Percentiles rank a stretch among this genome's conserved stretches.
These are phyloP conservation scores for Vinca minor DNA, from an alignment of 257 asterid species.

Conservation along the genomic window DNA sequence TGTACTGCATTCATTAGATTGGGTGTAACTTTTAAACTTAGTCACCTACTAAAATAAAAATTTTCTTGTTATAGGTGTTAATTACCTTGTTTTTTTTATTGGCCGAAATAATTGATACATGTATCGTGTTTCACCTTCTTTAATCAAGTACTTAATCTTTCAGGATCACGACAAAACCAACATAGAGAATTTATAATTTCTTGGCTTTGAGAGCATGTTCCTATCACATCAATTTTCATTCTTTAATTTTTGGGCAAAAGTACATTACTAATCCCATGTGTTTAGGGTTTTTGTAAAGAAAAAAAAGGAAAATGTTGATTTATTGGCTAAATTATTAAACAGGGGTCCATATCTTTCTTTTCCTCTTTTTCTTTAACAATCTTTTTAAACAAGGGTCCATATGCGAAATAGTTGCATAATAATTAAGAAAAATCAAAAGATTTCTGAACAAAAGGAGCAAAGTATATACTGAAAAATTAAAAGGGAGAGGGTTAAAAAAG, in stretches of 20 bases:
- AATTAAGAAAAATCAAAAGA: slow-evolving; percentile 2
- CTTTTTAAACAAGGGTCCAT: slow-evolving; percentile 1
- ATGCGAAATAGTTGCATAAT: slow-evolving; percentile 5
- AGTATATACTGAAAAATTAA: not conserved
- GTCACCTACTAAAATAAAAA: no score
- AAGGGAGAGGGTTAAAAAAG: not conserved
- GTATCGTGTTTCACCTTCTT: not conserved
- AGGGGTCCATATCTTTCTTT: not conserved
- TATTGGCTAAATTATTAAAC: slow-evolving; percentile 4
- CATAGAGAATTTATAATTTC: not conserved
- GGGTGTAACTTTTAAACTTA: no score
- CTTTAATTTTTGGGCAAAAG: not conserved
- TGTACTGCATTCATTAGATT: no score
- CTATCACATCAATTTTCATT: not conserved
- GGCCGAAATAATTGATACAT: not conserved
- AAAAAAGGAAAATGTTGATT: slow-evolving; percentile 1
- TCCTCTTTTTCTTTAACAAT: not conserved
- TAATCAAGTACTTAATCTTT: not conserved
- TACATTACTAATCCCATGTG: not conserved
- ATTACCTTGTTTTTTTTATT: no score
- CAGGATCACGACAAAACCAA: not conserved
- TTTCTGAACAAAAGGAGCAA: slow-evolving; percentile 6
- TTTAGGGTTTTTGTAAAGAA: not conserved
- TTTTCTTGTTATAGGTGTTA: no score
- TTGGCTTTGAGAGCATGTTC: not conserved